Percentiles rank a stretch among this genome's conserved stretches.
Conservation (phyloP, 441 rosid genomes). For the Eutrema salsugineum region DNA sequence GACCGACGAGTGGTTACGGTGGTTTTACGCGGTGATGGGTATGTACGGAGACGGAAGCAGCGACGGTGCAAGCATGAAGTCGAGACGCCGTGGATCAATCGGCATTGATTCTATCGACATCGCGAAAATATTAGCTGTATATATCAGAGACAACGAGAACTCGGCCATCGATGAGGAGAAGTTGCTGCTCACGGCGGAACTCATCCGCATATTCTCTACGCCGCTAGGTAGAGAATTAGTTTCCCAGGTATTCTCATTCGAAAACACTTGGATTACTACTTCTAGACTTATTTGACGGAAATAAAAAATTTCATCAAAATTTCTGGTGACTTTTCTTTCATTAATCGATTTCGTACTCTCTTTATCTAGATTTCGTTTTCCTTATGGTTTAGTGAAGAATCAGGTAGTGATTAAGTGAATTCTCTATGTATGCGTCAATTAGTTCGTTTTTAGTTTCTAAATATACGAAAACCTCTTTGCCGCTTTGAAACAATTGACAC, state of each 20-base stretch:
- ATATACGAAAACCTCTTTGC: neutral
- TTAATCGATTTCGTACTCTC: neutral
- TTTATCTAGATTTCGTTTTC: neutral
- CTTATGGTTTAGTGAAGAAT: neutral
- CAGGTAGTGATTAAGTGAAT: neutral
- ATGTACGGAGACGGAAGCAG: constrained; percentile 35
- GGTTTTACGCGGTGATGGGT: constrained; percentile 14
- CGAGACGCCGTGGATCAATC: constrained; percentile 22
- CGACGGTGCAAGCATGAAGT: constrained; percentile 16
- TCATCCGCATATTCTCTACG: constrained; percentile 67
- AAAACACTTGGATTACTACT: neutral
- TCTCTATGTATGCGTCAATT: neutral
- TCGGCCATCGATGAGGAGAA: constrained; percentile 47
- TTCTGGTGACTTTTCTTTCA: neutral
- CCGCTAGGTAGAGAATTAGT: constrained; percentile 48
- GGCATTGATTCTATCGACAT: constrained; percentile 37
- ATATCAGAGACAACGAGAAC: constrained; percentile 61
- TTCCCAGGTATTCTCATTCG: constrained; percentile 53
- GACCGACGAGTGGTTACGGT: neutral
- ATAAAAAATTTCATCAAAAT: neutral
- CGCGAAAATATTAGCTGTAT: constrained; percentile 44
- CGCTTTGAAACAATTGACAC: neutral
- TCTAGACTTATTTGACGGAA: neutral
- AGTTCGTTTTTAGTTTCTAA: neutral
- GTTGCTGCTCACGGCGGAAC: constrained; percentile 51